Base-by-base conservation (phyloP, 2,329 filamentous ascomycete genomes). In the Claviceps digitariae region DNA sequence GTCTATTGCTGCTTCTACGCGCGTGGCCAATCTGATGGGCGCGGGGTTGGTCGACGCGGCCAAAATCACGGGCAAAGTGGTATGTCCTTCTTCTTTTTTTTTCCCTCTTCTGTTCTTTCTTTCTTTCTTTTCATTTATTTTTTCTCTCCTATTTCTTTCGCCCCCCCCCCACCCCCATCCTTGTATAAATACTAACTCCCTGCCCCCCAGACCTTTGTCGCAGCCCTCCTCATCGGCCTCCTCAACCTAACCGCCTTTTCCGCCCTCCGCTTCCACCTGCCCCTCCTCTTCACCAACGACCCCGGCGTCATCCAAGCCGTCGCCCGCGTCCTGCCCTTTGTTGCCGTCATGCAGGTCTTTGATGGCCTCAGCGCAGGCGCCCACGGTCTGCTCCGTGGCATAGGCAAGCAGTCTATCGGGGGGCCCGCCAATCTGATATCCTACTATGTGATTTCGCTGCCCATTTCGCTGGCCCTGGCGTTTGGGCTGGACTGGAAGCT, bases 21-120 rank as follows among this genome's bases (percentile, higher is more conserved):
- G 91, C 1, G 82, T 96, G 15, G 91, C 90, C 20, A 97, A 96
- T 61, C 72, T 97, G 36, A 94, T 97, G 57, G 93, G 91, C 9
- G 90, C 91, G 0, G 85, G 84, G 1, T 76, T 96, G 12, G 83
- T 87, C 2, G 82, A 84, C 47, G 86, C 90, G 0, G 90, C 90
- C 17, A 88, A 84, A 64, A 86, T 81, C 3, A 86, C 86, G 0
- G 86, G 86, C n/a, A 83, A 80, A 67, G 90, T 95, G 53, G 84
- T 78, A 64, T 62, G 74, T 71, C 50, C 23, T n/a, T 20, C 27
- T 29, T 46, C 15, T 49, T 23, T 21, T 20, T 34, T 2, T 38
- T 49, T 7, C 52, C 54, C 46, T n/a, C n/a, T n/a, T n/a, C n/a
- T n/a, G n/a, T n/a, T n/a, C n/a, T 23, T 17, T 27, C 10, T n/a